A percentile compares a stretch with the other conserved stretches of the same genome.
phyloP scores from a whole-genome alignment of 805 yeast species.

The Lipomyces orientalis region DNA sequence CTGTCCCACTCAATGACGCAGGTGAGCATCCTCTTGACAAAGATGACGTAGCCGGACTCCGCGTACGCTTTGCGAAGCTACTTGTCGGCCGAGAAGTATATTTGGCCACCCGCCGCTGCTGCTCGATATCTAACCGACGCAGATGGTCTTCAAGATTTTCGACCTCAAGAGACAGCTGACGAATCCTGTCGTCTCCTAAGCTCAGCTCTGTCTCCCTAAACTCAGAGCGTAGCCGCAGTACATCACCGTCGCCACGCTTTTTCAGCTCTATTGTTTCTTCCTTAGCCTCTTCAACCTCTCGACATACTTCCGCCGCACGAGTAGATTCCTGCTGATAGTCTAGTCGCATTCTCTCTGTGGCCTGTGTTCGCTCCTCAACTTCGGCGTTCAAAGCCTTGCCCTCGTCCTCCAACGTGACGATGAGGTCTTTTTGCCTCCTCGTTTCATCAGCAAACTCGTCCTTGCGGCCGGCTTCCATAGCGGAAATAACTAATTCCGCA shows the following conservation, averaged over 20 bases:
- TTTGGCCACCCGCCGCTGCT: conserved; percentile 30
- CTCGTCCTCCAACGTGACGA: conserved; percentile 54
- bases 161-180: conserved; percentile 41
- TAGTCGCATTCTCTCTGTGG: conserved; percentile 58
- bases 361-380: conserved; percentile 57
- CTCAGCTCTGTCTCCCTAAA: conserved; percentile 44
- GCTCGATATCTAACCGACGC: conserved; percentile 35
- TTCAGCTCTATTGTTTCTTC: conserved; percentile 36
- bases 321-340: conserved; percentile 44
- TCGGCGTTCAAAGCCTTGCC: conserved; percentile 52
- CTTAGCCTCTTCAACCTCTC: conserved; percentile 44
- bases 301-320: conserved; percentile 43
- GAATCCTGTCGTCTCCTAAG: conserved; percentile 41
- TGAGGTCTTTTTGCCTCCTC: conserved; percentile 50
- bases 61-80: conserved; percentile 26
- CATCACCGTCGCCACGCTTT: conserved; percentile 41
- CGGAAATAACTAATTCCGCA: conserved; percentile 17
- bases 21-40: conserved; percentile 27
- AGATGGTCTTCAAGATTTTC: conserved; percentile 45
- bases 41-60: conserved; percentile 25
- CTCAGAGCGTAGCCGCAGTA: conserved; percentile 41
- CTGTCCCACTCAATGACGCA: conserved; percentile 6
- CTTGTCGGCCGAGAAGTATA: conserved; percentile 30
- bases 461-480: conserved; percentile 4
- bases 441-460: conserved; percentile 38